A percentile compares a stretch with the other conserved stretches of the same genome.
Evolutionary conservation across 257 asterid genomes (phyloP).

Genomic region (Oldenlandia corymbosa): DNA sequence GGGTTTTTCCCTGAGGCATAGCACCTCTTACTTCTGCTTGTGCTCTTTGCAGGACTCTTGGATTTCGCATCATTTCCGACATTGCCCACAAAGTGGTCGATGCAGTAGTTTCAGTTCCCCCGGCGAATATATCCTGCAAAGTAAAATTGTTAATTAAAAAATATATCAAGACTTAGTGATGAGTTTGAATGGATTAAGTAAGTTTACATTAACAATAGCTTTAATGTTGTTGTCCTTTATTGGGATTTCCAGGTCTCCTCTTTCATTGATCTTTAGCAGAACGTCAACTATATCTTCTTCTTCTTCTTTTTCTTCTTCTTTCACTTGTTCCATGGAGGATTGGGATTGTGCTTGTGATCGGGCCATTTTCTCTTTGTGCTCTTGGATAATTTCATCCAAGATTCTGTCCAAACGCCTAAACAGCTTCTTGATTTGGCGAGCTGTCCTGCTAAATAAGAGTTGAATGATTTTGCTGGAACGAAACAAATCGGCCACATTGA

Average conservation of each 20-base stretch:
- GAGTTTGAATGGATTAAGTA: not conserved
- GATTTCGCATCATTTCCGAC: slow-evolving; percentile 27
- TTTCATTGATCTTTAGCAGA: not conserved
- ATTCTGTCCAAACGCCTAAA: slow-evolving; percentile 3
- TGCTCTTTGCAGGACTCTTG: slow-evolving; percentile 15
- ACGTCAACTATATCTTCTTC: slow-evolving; percentile 15
- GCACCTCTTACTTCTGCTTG: slow-evolving; percentile 19
- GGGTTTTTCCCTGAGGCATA: slow-evolving; percentile 10
- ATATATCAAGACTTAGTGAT: too few species aligned
- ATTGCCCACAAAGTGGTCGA: slow-evolving; percentile 19
- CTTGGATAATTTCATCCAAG: slow-evolving; percentile 2
- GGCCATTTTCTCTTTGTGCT: slow-evolving; percentile 8
- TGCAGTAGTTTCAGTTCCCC: slow-evolving; percentile 21
- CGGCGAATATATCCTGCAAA: slow-evolving; percentile 24
- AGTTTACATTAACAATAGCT: not conserved
- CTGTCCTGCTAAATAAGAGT: slow-evolving; percentile 11
- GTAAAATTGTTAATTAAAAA: too few species aligned
- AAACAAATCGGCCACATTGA: slow-evolving; percentile 16
- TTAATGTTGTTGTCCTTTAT: not conserved
- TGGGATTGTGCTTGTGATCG: too few species aligned
- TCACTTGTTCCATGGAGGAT: too few species aligned
- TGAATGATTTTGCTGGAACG: slow-evolving; percentile 20
- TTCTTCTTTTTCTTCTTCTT: not conserved
- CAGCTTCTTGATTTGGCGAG: not conserved
- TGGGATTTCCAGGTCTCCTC: not conserved